A percentile compares a stretch with the other conserved stretches of the same genome.
phyloP scores from a whole-genome alignment of 2,329 filamentous ascomycete genomes.

The Apiospora sp. region DNA sequence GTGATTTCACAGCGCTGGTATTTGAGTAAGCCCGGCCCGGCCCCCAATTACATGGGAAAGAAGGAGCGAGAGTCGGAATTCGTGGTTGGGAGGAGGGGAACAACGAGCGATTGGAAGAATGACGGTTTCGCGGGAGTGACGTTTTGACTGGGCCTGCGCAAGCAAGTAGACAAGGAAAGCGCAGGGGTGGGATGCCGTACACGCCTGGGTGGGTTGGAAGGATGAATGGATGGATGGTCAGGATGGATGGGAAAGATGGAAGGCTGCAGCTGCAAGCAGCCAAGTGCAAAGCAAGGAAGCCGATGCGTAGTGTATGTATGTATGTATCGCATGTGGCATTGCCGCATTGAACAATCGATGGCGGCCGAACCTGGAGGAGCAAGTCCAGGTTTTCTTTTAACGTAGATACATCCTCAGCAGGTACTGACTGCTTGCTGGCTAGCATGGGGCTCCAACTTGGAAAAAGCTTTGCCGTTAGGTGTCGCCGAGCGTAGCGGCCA shows the following conservation, averaged over 20 bases:
- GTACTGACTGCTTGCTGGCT: conserved; percentile 5
- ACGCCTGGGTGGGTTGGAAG: conserved; percentile 7
- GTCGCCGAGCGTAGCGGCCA: conserved; percentile 20
- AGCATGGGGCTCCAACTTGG: not conserved
- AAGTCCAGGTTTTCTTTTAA: conserved; percentile 18
- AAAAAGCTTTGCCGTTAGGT: conserved; percentile 16
- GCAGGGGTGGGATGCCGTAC: not conserved
- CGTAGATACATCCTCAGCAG: conserved; percentile 3
- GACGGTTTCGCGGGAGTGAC: conserved; percentile 16
- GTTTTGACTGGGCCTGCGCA: conserved; percentile 20
- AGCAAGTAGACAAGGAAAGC: conserved; percentile 21
- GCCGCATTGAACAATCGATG: conserved; percentile 11
- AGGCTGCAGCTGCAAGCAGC: conserved; percentile 20
- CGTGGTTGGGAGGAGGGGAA: conserved; percentile 11
- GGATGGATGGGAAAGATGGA: conserved; percentile 16
- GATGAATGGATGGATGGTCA: conserved; percentile 12
- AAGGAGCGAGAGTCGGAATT: not conserved
- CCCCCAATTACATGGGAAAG: conserved; percentile 5
- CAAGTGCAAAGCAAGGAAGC: conserved; percentile 2
- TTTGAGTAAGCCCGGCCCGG: conserved; percentile 13
- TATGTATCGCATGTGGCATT: conserved; percentile 18
- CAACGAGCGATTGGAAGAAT: conserved; percentile 4
- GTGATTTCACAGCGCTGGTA: not conserved
- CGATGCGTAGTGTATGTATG: not conserved
- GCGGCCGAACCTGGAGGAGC: conserved; percentile 15